Percentiles rank a stretch among this genome's conserved stretches.
Conservation (phyloP, 2,329 filamentous ascomycete genomes). For the Zymoseptoria pseudotritici region DNA sequence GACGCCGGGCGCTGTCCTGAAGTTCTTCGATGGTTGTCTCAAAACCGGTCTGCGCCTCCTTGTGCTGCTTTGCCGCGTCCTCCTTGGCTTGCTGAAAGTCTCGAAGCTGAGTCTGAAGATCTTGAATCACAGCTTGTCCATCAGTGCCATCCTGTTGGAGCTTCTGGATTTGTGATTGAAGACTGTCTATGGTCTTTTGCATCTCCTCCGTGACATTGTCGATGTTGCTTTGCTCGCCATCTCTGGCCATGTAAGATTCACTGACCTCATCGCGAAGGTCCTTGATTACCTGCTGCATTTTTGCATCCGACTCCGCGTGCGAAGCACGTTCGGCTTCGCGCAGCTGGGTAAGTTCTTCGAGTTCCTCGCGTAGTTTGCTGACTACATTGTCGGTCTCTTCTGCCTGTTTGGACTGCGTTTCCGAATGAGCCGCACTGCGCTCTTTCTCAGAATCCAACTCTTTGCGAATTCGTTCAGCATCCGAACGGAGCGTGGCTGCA, state of each 20-base stretch:
- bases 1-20: conserved; percentile 6
- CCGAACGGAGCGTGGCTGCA: neutral
- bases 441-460: neutral
- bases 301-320: conserved; percentile 6
- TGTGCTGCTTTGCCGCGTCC: conserved; percentile 9
- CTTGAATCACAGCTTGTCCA: conserved; percentile 12
- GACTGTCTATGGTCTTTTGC: conserved; percentile 8
- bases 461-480: neutral
- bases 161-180: conserved; percentile 17
- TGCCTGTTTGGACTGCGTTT: conserved; percentile 5
- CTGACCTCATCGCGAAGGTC: conserved; percentile 16
- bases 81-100: conserved; percentile 12
- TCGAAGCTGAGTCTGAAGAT: conserved; percentile 10
- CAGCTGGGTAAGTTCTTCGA: conserved; percentile 10
- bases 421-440: conserved; percentile 7
- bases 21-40: conserved; percentile 7
- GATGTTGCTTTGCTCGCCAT: conserved; percentile 12
- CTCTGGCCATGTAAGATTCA: conserved; percentile 17
- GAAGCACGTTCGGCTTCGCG: conserved; percentile 4
- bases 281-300: conserved; percentile 8
- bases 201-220: conserved; percentile 10
- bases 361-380: conserved; percentile 10
- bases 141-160: conserved; percentile 18
- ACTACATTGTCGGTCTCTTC: conserved; percentile 4
- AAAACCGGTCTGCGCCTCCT: conserved; percentile 7